Percentiles rank a stretch among this genome's conserved stretches.
phyloP scores from a whole-genome alignment of 1,139 yeast species.

The Kazachstania sp. region DNA sequence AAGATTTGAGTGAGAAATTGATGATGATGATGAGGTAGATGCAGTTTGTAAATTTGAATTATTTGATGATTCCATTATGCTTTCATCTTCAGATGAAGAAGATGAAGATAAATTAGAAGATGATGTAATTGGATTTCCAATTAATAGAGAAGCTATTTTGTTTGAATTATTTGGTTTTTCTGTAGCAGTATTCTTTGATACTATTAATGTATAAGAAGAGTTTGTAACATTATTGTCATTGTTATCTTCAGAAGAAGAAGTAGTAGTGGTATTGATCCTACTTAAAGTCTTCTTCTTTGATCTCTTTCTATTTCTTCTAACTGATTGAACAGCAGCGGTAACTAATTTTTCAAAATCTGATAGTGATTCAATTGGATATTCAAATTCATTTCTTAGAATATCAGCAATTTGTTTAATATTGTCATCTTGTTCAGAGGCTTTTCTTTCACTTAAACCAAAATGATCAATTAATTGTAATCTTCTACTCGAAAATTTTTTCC shows the following conservation, averaged over 20 bases:
- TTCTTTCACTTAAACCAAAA: constrained; percentile 62
- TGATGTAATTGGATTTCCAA: background rate
- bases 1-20: background rate
- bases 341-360: constrained; percentile 82
- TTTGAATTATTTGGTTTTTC: background rate
- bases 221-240: no score
- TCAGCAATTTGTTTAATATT: constrained; percentile 72
- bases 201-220: background rate
- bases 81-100: constrained; percentile 3
- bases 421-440: constrained; percentile 88
- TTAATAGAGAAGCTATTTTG: background rate
- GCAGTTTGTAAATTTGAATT: background rate
- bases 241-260: background rate
- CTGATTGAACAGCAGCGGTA: constrained; percentile 84
- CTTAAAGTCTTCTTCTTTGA: constrained; percentile 29
- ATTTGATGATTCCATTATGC: background rate
- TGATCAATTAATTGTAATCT: constrained; percentile 81
- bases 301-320: constrained; percentile 57
- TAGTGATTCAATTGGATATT: constrained; percentile 48
- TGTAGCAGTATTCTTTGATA: background rate
- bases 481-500: constrained; percentile 87
- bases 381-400: constrained; percentile 65
- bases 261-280: background rate
- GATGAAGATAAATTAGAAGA: constrained; percentile 1
- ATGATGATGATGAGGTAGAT: background rate